Conservation (phyloP, 2,329 filamentous ascomycete genomes). For the Beauveria scarabaeidicola region DNA sequence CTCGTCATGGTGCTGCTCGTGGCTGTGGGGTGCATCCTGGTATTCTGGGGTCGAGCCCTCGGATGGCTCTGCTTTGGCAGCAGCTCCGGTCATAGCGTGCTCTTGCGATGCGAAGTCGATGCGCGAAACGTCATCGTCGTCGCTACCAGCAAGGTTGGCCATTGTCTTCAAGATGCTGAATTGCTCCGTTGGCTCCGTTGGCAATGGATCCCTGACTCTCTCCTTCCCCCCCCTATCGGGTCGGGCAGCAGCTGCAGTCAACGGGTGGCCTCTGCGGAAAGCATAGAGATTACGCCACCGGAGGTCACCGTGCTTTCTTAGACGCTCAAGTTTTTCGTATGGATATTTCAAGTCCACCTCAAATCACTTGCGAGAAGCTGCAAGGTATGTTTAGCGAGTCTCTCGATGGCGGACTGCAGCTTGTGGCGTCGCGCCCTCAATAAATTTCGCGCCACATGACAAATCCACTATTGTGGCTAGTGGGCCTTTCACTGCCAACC, state of each 20-base stretch:
- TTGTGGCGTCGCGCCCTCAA: constrained; percentile 4
- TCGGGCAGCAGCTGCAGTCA: not conserved
- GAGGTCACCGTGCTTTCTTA: not conserved
- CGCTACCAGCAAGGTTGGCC: constrained; percentile 41
- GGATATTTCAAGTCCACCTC: not conserved
- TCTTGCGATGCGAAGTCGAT: constrained; percentile 32
- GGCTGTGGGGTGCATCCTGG: constrained; percentile 34
- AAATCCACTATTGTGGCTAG: constrained; percentile 6
- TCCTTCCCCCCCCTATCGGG: not conserved
- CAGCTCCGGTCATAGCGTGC: constrained; percentile 18
- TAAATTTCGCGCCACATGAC: constrained; percentile 6
- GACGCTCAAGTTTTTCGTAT: not conserved
- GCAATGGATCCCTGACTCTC: not conserved
- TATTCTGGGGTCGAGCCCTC: constrained; percentile 18
- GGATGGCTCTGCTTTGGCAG: constrained; percentile 1
- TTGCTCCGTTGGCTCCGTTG: not conserved
- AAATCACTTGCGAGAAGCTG: not conserved
- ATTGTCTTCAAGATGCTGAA: constrained; percentile 15
- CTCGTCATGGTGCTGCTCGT: constrained; percentile 42
- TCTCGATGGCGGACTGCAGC: constrained; percentile 1
- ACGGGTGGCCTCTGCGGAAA: not conserved
- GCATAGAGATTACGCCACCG: not conserved
- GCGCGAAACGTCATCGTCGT: constrained; percentile 33
- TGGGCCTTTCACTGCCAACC: not conserved
- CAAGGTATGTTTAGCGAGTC: not conserved